Percentiles rank a stretch among this genome's conserved stretches.
These are phyloP conservation scores for Asclepias syriaca DNA, from an alignment of 257 asterid genomes.

Conservation along the genomic window DNA sequence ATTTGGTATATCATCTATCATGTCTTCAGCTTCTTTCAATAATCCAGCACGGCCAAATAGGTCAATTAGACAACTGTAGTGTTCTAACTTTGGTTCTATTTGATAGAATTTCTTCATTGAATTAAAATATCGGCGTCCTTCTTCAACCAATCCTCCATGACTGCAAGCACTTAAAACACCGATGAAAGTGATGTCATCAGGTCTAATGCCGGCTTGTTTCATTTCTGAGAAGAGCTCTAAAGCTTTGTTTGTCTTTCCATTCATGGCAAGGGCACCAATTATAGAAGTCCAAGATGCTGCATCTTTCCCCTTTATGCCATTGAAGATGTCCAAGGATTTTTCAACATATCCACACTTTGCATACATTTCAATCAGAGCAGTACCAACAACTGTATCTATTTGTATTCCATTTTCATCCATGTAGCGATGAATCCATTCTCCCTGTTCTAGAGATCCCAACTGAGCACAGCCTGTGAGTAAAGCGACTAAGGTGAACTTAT, in stretches of 20 bases:
- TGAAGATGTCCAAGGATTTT: constrained; percentile 51
- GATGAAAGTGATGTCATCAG: constrained; percentile 74
- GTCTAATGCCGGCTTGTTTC: constrained; percentile 49
- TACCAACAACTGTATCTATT: constrained; percentile 67
- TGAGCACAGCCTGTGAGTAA: constrained; percentile 88
- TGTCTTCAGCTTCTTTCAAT: constrained; percentile 60
- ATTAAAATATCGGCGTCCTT: constrained; percentile 63
- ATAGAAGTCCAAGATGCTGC: constrained; percentile 70
- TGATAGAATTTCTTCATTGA: constrained; percentile 46
- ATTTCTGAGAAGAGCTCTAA: constrained; percentile 57
- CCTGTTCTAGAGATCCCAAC: constrained; percentile 68
- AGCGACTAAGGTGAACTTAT: constrained; percentile 69
- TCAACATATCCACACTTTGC: constrained; percentile 77
- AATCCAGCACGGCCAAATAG: constrained; percentile 82
- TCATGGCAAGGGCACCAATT: constrained; percentile 68
- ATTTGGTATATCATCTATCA: constrained; percentile 36
- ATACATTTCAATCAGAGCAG: constrained; percentile 84
- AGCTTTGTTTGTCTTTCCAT: constrained; percentile 51
- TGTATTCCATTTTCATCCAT: constrained; percentile 42
- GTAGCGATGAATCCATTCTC: constrained; percentile 66
- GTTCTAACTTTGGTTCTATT: constrained; percentile 71
- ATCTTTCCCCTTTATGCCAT: constrained; percentile 53
- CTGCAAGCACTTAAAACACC: constrained; percentile 84
- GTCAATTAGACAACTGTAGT: constrained; percentile 78
- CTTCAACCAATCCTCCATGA: constrained; percentile 80